phyloP scores from a whole-genome alignment of 2,329 filamentous ascomycete species.

The Eurotiales sp. region DNA sequence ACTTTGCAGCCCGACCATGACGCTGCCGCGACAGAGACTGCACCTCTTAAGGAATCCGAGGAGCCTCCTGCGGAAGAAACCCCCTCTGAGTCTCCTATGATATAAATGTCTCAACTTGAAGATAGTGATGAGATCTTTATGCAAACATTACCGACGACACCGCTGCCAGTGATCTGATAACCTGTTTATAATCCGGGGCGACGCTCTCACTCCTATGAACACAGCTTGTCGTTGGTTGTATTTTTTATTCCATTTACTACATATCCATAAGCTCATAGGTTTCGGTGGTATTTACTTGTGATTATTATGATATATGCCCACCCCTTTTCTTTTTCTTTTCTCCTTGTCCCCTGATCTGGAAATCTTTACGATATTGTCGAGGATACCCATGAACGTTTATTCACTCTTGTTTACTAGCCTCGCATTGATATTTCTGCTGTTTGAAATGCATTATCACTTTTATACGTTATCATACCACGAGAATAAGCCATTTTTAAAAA shows the following conservation, averaged over 20 bases:
- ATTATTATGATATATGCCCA: too few relatives aligned
- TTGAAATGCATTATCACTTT: background rate
- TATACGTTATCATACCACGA: background rate
- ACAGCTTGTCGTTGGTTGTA: too few relatives aligned
- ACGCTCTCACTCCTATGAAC: too few relatives aligned
- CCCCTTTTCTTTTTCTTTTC: background rate
- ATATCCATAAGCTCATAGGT: background rate
- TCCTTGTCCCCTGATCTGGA: conserved; percentile 1
- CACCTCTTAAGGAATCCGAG: conserved; percentile 9
- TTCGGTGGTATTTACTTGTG: background rate
- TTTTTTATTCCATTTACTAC: background rate
- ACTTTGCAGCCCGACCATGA: conserved; percentile 5
- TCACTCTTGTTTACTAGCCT: background rate
- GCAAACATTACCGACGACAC: too few relatives aligned
- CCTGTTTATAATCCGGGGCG: too few relatives aligned
- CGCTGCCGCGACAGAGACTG: conserved; percentile 9
- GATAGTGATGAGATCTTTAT: too few relatives aligned
- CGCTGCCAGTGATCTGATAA: too few relatives aligned
- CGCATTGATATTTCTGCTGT: background rate
- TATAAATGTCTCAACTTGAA: conserved; percentile 11
- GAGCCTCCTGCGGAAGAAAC: conserved; percentile 12
- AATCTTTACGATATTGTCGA: conserved; percentile 11
- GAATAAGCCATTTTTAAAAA: background rate
- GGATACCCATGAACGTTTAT: conserved; percentile 10
- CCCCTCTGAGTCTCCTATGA: conserved; percentile 8